Percentiles rank a stretch among this genome's conserved stretches.
phyloP scores from a whole-genome alignment of 371 early-diverging fungal species.

The Saksenaea oblongispora region DNA sequence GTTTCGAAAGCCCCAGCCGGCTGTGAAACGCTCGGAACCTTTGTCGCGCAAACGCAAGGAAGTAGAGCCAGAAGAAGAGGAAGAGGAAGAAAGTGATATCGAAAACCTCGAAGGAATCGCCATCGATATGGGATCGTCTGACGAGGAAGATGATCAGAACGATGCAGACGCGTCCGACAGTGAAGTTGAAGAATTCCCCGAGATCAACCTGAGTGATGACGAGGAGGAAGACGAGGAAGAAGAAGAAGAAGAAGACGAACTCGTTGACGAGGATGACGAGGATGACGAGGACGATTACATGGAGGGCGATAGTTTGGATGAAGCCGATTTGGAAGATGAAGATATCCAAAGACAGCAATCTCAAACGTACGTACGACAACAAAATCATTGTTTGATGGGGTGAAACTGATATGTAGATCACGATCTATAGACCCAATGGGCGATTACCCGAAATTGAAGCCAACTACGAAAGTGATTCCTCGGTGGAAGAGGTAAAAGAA shows the following conservation, averaged over 20 bases:
- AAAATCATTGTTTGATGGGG: slow-evolving; percentile 28
- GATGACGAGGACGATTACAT: slow-evolving; percentile 37
- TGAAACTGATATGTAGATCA: slow-evolving; percentile 36
- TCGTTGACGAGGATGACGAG: slow-evolving; percentile 33
- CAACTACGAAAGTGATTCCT: slow-evolving; percentile 88
- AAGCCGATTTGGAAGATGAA: slow-evolving; percentile 50
- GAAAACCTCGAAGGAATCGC: slow-evolving; percentile 47
- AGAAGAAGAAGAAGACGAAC: slow-evolving; percentile 39
- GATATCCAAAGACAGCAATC: slow-evolving; percentile 21
- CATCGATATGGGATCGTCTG: slow-evolving; percentile 53
- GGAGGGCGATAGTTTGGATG: slow-evolving; percentile 45
- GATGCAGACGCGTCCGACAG: slow-evolving; percentile 17
- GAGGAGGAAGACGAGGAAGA: slow-evolving; percentile 41
- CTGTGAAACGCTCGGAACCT: neutral
- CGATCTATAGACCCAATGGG: slow-evolving; percentile 15
- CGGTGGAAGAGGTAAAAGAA: slow-evolving; percentile 82
- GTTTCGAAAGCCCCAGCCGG: neutral
- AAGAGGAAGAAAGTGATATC: slow-evolving; percentile 37
- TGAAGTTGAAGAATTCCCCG: slow-evolving; percentile 49
- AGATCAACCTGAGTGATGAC: slow-evolving; percentile 36
- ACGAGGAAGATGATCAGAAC: slow-evolving; percentile 15
- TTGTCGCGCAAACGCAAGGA: slow-evolving; percentile 2
- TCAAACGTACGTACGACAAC: slow-evolving; percentile 15
- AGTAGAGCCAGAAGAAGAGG: slow-evolving; percentile 32
- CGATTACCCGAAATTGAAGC: slow-evolving; percentile 87